Percentiles rank a stretch among this genome's conserved stretches.
Evolutionary conservation across 169 alveolate species (phyloP).

Genomic region (Plasmodium yoelii): DNA sequence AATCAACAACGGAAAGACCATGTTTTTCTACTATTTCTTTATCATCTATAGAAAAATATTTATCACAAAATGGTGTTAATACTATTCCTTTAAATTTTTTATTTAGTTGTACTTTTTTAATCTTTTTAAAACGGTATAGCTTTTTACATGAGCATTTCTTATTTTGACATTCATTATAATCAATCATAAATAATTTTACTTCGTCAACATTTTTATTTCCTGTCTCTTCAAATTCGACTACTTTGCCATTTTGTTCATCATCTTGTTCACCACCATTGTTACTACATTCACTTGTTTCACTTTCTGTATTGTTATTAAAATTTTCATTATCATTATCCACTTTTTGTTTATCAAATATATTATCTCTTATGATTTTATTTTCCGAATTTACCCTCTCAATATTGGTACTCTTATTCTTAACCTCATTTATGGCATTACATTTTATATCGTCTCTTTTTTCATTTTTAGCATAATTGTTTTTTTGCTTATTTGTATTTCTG

Average conservation of each 20-base stretch:
- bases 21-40: slow-evolving; percentile 43
- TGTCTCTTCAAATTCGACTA: background rate
- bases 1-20: slow-evolving; percentile 75
- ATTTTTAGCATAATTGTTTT: background rate
- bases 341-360: background rate
- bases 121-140: slow-evolving; percentile 71
- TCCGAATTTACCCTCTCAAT: background rate
- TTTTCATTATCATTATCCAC: background rate
- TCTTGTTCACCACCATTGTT: background rate
- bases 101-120: slow-evolving; percentile 59
- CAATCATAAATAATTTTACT: slow-evolving; percentile 73
- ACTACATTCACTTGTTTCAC: background rate
- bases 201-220: background rate
- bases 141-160: slow-evolving; percentile 76
- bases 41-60: slow-evolving; percentile 69
- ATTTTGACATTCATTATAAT: slow-evolving; percentile 75
- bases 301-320: background rate
- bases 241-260: background rate
- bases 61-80: slow-evolving; percentile 75
- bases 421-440: background rate
- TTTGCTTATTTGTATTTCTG: background rate
- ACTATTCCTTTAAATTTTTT: slow-evolving; percentile 77
- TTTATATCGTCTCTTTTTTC: background rate
- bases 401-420: background rate
- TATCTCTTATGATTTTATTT: background rate